Evolutionary conservation across 2,329 filamentous ascomycete genomes (phyloP).

Genomic region (Claviceps arundinis): DNA sequence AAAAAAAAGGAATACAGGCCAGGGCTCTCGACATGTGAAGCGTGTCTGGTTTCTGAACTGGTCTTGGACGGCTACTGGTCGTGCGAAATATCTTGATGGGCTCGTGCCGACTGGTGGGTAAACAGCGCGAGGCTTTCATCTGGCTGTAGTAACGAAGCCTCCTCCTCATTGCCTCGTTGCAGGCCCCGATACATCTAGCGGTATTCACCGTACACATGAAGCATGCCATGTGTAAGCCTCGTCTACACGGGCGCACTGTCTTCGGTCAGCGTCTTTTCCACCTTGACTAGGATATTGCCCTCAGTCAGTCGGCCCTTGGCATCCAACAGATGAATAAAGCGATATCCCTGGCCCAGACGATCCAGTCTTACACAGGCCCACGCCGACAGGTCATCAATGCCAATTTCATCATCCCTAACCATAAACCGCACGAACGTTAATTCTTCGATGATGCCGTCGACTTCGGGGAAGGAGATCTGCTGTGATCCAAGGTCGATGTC

Average conservation of each 20-base stretch:
- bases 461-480: slow-evolving; percentile 40
- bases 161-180: no score
- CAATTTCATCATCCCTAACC: slow-evolving; percentile 74
- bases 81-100: no score
- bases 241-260: not conserved
- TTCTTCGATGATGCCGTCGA: slow-evolving; percentile 49
- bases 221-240: not conserved
- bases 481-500: slow-evolving; percentile 51
- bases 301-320: slow-evolving; percentile 49
- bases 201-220: no score
- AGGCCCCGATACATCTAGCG: not conserved
- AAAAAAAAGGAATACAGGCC: no score
- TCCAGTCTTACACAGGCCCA: slow-evolving; percentile 87
- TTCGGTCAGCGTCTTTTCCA: slow-evolving; percentile 44
- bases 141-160: no score
- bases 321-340: slow-evolving; percentile 66
- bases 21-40: no score
- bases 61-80: no score
- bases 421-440: slow-evolving; percentile 71
- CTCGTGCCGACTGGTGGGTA: no score
- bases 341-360: slow-evolving; percentile 59
- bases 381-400: slow-evolving; percentile 63
- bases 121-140: no score
- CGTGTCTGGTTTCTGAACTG: no score
- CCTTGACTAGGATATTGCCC: slow-evolving; percentile 60